Percentiles rank a stretch among this genome's conserved stretches.
These are phyloP conservation scores for Daedaleopsis sinensis DNA, from an alignment of 768 basidiomycete species.

Conservation along the genomic window DNA sequence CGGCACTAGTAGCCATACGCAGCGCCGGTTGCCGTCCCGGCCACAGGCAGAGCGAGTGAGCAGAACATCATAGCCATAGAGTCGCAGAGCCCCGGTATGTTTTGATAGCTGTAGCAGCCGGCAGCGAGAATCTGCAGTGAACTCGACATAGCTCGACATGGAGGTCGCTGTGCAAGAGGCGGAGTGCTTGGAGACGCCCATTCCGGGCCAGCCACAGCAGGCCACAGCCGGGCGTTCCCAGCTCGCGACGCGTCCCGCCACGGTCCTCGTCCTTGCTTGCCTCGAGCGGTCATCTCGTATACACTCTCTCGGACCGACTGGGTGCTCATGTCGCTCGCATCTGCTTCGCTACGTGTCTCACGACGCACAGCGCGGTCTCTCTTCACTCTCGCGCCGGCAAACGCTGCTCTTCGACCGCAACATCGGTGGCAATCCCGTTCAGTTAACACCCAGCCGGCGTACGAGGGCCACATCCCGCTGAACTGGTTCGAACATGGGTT, in stretches of 20 bases:
- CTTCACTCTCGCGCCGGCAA: constrained; percentile 7
- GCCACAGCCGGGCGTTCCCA: not conserved
- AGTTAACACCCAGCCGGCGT: constrained; percentile 46
- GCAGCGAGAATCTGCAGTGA: not conserved
- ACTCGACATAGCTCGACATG: constrained; percentile 11
- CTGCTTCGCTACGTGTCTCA: constrained; percentile 8
- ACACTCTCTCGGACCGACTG: not conserved
- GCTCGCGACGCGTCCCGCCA: constrained; percentile 1
- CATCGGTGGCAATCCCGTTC: constrained; percentile 17
- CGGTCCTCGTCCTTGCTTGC: not conserved
- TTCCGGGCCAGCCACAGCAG: not conserved
- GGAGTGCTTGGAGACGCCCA: not conserved
- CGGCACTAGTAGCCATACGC: constrained; percentile 15
- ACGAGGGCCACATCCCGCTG: constrained; percentile 82
- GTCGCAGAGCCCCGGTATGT: constrained; percentile 3
- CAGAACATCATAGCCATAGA: constrained; percentile 6
- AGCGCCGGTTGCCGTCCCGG: not conserved
- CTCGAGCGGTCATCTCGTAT: not conserved
- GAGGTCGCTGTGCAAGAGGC: constrained; percentile 12
- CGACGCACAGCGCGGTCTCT: constrained; percentile 3
- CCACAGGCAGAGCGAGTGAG: not conserved
- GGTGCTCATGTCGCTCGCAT: constrained; percentile 14
- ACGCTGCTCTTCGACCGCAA: not conserved
- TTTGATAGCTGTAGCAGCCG: not conserved
- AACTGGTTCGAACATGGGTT: constrained; percentile 83